A percentile compares a stretch with the other conserved stretches of the same genome.
Evolutionary conservation across 257 asterid species (phyloP).

Genomic region (Solanum gandarillasii): DNA sequence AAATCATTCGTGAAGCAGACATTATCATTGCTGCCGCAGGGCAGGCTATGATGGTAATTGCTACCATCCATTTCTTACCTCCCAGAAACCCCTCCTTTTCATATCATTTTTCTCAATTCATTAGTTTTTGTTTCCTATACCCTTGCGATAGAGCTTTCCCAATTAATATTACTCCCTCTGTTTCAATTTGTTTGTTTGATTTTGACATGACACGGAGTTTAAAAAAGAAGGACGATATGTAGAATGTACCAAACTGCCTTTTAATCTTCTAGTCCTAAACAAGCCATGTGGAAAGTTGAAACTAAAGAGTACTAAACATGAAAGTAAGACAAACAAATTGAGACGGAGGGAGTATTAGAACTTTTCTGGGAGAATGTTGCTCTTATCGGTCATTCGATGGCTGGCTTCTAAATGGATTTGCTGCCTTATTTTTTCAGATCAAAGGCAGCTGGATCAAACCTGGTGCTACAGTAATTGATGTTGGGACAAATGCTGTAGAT

Average conservation of each 20-base stretch:
- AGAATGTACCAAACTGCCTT: background rate
- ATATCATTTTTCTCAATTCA: background rate
- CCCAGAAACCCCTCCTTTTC: background rate
- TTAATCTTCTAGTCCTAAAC: too few species aligned
- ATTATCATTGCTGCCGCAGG: constrained; percentile 96
- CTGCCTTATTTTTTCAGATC: constrained; percentile 29
- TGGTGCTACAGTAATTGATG: constrained; percentile 96
- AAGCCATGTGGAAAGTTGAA: too few species aligned
- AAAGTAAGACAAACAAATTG: background rate
- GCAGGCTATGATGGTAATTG: constrained; percentile 69
- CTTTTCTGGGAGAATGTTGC: background rate
- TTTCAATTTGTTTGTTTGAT: background rate
- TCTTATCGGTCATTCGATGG: background rate
- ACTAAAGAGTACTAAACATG: too few species aligned
- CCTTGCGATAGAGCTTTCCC: background rate
- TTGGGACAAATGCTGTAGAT: constrained; percentile 83
- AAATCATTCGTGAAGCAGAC: constrained; percentile 72
- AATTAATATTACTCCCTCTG: background rate
- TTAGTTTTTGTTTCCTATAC: background rate
- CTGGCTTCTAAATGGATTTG: background rate
- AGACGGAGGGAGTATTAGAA: background rate
- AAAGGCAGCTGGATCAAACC: constrained; percentile 98
- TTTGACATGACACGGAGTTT: too few species aligned
- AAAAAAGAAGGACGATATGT: background rate
- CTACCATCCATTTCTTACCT: background rate